A percentile compares a stretch with the other conserved stretches of the same genome.
Conservation (phyloP, 108 stramenopile genomes). For the Pseudonitzschia multistriata region DNA sequence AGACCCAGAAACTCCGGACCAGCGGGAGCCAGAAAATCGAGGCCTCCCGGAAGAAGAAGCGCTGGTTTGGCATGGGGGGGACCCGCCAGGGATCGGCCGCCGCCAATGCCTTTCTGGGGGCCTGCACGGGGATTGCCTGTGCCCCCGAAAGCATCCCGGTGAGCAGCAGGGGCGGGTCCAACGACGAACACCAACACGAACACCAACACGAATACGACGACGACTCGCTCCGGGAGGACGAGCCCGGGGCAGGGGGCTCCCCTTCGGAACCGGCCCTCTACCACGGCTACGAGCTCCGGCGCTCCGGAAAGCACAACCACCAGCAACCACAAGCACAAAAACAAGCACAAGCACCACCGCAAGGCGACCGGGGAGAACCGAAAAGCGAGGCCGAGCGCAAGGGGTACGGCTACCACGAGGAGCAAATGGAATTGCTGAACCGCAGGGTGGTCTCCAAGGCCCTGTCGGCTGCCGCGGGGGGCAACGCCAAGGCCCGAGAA, state of each 20-base stretch:
- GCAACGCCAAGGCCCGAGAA: not conserved
- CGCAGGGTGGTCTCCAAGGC: not conserved
- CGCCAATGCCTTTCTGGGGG: no score
- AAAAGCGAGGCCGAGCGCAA: no score
- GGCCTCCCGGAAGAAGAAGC: not conserved
- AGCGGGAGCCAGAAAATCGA: not conserved
- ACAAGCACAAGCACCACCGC: not conserved
- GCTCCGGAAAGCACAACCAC: not conserved
- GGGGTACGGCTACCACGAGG: not conserved
- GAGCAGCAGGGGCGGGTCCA: no score
- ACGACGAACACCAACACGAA: no score
- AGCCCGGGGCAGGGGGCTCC: no score
- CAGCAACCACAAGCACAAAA: not conserved
- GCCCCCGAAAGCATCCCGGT: no score
- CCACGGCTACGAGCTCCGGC: not conserved
- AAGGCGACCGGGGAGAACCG: not conserved
- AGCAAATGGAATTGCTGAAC: not conserved
- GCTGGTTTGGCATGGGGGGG: no score
- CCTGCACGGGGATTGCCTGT: no score
- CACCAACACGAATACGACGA: no score
- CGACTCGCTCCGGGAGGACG: no score
- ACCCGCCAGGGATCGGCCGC: no score
- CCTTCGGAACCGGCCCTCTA: no score
- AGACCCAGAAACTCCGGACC: conserved; percentile 1
- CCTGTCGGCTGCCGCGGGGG: not conserved